Evolutionary conservation across 768 basidiomycete species (phyloP).

Genomic region (Lentinula edodes): DNA sequence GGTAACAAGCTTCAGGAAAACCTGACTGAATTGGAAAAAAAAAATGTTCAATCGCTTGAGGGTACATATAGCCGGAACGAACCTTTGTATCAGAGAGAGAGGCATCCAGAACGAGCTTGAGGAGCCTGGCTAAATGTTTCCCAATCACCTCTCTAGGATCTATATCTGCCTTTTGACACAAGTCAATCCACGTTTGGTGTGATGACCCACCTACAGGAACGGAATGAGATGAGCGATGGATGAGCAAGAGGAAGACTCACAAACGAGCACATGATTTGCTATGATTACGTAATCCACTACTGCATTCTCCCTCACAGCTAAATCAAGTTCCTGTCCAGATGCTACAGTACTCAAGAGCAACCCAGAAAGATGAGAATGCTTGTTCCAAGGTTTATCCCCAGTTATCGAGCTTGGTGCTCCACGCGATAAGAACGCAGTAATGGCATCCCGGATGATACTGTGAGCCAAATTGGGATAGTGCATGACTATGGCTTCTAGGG

Average conservation of each 20-base stretch:
- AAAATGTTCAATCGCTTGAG: background rate
- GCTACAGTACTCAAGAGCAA: slow-evolving; percentile 48
- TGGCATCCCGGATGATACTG: slow-evolving; percentile 52
- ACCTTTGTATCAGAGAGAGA: slow-evolving; percentile 46
- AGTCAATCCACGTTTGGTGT: slow-evolving; percentile 75
- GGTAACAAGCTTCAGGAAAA: slow-evolving; percentile 65
- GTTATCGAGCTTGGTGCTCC: slow-evolving; percentile 21
- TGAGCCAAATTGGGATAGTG: slow-evolving; percentile 35
- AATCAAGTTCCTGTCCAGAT: slow-evolving; percentile 38
- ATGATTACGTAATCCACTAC: slow-evolving; percentile 57
- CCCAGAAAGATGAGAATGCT: slow-evolving; percentile 45
- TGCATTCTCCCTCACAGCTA: slow-evolving; percentile 33
- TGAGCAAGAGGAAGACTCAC: slow-evolving; percentile 32
- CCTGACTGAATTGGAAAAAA: slow-evolving; percentile 26
- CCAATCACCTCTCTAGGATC: slow-evolving; percentile 65
- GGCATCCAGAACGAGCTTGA: slow-evolving; percentile 45
- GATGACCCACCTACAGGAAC: slow-evolving; percentile 34
- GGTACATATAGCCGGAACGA: background rate
- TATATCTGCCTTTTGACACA: slow-evolving; percentile 60
- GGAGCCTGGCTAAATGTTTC: slow-evolving; percentile 40
- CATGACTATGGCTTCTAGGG: slow-evolving; percentile 31
- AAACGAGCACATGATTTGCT: slow-evolving; percentile 64
- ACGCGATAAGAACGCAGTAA: slow-evolving; percentile 42
- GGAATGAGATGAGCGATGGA: background rate
- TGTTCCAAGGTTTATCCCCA: slow-evolving; percentile 37